Conservation (phyloP, 441 rosid genomes). For the Mallotus japonicus region DNA sequence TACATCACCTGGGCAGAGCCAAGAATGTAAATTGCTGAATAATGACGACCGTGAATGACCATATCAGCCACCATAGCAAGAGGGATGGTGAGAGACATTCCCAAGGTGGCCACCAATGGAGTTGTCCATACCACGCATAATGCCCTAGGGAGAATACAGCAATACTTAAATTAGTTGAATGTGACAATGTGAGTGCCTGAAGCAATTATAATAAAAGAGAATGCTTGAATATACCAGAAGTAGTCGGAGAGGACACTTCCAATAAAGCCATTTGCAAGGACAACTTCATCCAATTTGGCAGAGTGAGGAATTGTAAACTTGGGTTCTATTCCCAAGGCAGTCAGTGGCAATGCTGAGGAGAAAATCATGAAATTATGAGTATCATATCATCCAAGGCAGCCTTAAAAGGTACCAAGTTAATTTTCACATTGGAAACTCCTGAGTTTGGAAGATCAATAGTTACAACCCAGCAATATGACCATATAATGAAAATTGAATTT, state of each 20-base stretch:
- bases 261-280: slow-evolving; percentile 84
- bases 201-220: background rate
- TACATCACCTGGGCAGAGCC: slow-evolving; percentile 68
- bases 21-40: slow-evolving; percentile 70
- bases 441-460: background rate
- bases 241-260: slow-evolving; percentile 99
- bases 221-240: slow-evolving; percentile 52
- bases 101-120: slow-evolving; percentile 76
- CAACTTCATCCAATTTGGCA: slow-evolving; percentile 84
- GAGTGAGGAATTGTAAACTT: slow-evolving; percentile 92
- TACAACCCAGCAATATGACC: background rate
- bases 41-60: slow-evolving; percentile 75
- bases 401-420: background rate
- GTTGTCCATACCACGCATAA: slow-evolving; percentile 84
- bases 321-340: slow-evolving; percentile 95
- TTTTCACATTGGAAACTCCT: background rate
- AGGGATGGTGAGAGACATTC: slow-evolving; percentile 82
- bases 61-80: slow-evolving; percentile 85
- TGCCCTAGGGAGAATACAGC: slow-evolving; percentile 56
- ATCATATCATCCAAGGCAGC: background rate
- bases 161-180: background rate
- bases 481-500: background rate
- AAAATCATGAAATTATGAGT: slow-evolving; percentile 16
- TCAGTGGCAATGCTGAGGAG: slow-evolving; percentile 85
- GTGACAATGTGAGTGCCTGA: background rate